Evolutionary conservation across 306 rosid genomes (phyloP).

Genomic region (Lathyrus tuberosus): DNA sequence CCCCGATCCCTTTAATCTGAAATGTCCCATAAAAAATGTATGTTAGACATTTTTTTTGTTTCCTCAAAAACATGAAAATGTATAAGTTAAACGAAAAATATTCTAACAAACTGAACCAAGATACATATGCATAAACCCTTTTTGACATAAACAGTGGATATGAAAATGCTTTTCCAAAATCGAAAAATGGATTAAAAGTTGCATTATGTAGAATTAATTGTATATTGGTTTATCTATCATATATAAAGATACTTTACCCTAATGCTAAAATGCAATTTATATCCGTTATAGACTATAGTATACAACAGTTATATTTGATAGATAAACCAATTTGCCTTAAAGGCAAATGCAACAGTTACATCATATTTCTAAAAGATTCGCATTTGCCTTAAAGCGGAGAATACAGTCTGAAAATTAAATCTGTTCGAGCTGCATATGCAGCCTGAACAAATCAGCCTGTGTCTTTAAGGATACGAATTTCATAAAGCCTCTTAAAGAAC

Average conservation of each 20-base stretch:
- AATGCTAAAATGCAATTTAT: not conserved
- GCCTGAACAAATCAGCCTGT: conserved; percentile 2
- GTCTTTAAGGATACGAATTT: conserved; percentile 2
- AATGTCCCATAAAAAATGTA: conserved; percentile 25
- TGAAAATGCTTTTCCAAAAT: not conserved
- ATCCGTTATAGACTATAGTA: not conserved
- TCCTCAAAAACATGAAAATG: not conserved
- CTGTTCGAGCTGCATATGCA: not conserved
- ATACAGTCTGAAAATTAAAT: conserved; percentile 27
- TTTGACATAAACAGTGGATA: not conserved
- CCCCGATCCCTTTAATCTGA: conserved; percentile 85
- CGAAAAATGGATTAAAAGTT: not conserved
- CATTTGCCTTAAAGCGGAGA: conserved; percentile 6
- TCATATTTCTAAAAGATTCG: not conserved
- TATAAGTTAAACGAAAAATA: not conserved
- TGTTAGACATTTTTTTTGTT: not conserved
- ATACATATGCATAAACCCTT: not conserved
- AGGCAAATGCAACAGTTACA: no score
- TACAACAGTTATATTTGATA: no score
- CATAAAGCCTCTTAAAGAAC: not conserved
- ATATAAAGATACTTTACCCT: not conserved
- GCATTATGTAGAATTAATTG: not conserved
- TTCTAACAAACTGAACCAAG: conserved; percentile 3
- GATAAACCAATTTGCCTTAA: no score
- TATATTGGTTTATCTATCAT: not conserved